Conservation (phyloP, 805 yeast species). For the Monosporozyma solicola region DNA sequence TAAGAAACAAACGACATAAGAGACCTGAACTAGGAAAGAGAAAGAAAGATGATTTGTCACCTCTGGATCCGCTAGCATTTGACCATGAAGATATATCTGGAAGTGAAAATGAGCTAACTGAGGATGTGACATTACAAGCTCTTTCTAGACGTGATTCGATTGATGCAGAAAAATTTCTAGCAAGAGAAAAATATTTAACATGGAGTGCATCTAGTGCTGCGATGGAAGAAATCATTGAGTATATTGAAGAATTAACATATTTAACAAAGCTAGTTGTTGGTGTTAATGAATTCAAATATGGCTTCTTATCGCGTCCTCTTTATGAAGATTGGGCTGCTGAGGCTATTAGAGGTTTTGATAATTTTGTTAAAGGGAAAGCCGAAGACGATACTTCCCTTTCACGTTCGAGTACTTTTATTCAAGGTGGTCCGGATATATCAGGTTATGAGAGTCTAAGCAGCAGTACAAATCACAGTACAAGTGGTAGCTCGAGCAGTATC, state of each 20-base stretch:
- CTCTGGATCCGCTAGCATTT: slow-evolving; percentile 1
- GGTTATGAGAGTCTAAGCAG: not conserved
- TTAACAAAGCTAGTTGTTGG: slow-evolving; percentile 39
- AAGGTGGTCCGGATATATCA: not conserved
- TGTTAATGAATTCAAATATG: slow-evolving; percentile 41
- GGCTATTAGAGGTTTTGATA: slow-evolving; percentile 32
- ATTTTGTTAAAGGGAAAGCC: slow-evolving; percentile 14
- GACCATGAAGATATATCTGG: slow-evolving; percentile 17
- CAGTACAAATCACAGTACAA: not conserved
- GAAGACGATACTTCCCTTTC: not conserved
- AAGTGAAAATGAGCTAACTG: not conserved
- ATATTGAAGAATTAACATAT: slow-evolving; percentile 38
- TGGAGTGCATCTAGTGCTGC: slow-evolving; percentile 48
- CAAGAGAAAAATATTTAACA: slow-evolving; percentile 35
- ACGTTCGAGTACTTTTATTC: not conserved
- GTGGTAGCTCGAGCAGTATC: not conserved
- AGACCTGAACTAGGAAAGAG: not conserved
- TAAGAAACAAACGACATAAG: slow-evolving; percentile 14
- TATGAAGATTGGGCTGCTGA: slow-evolving; percentile 36
- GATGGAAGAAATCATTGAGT: slow-evolving; percentile 41
- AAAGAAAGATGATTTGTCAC: not conserved
- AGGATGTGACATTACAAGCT: not conserved
- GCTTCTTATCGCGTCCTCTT: slow-evolving; percentile 41
- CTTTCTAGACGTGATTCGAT: not conserved
- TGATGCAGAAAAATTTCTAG: slow-evolving; percentile 12